A percentile compares a stretch with the other conserved stretches of the same genome.
Evolutionary conservation across 2,329 filamentous ascomycete species (phyloP).

Genomic region (Volutella citrinella): DNA sequence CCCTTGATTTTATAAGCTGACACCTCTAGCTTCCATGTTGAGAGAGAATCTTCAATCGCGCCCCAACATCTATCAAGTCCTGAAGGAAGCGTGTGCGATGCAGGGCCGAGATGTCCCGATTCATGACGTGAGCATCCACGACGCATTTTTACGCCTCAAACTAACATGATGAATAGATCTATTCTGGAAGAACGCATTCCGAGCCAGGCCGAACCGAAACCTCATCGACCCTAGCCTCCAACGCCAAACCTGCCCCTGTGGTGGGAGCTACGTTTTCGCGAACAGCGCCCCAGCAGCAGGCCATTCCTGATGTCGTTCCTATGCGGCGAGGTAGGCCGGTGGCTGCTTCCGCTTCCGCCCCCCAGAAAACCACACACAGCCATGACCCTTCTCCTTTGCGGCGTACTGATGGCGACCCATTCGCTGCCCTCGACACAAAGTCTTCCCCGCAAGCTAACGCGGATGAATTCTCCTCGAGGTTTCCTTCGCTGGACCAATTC

Average conservation of each 20-base stretch:
- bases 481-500: conserved; percentile 92
- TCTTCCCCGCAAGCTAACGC: conserved; percentile 44
- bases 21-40: conserved; percentile 75
- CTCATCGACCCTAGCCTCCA: conserved; percentile 52
- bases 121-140: conserved; percentile 68
- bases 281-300: conserved; percentile 65
- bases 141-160: not conserved
- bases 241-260: conserved; percentile 53
- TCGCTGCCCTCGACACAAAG: conserved; percentile 78
- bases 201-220: conserved; percentile 54
- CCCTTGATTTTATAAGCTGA: conserved; percentile 17
- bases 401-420: conserved; percentile 74
- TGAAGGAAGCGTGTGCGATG: conserved; percentile 85
- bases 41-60: conserved; percentile 73
- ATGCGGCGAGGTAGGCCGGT: conserved; percentile 81
- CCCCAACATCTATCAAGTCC: conserved; percentile 91
- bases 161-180: conserved; percentile 56
- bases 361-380: conserved; percentile 38
- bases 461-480: conserved; percentile 82
- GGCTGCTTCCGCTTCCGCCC: conserved; percentile 33
- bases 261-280: conserved; percentile 81
- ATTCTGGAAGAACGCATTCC: conserved; percentile 60
- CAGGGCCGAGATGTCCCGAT: conserved; percentile 83
- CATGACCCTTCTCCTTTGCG: conserved; percentile 62
- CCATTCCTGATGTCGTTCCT: conserved; percentile 84